Evolutionary conservation across 1,284 basidiomycete species (phyloP), one percentile per base, ranked within the genome.

Genomic region (Austroboletus novae-zelandiae): DNA sequence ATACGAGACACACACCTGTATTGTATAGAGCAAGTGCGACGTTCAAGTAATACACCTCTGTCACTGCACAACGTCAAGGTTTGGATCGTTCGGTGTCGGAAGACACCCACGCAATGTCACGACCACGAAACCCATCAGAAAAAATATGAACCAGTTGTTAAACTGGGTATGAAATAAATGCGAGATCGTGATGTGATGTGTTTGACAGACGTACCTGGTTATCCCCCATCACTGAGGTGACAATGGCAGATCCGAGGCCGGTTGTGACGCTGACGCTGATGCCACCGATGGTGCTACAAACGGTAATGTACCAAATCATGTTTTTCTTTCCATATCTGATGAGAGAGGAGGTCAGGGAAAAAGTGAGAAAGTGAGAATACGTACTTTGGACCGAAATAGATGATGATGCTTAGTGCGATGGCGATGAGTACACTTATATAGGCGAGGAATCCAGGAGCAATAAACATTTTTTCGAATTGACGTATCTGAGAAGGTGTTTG

Each of bases 1-100:
- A 39, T 18, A 18, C 18, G 18, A n/a, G 6, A 25, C 39, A 71
- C 78, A 65, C 64, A 80, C 87, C 86, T 50, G 90, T 92, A 70
- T 98, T 98, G 79, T 95, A 98, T 40, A 98, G 75, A 60, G 95
- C 96, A 53, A 99, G 84, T 18, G 96, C 96, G 63, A 95, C 90
- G 74, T 98, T 99, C 57, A 98, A 80, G 72, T 94, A 98, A 73
- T 91, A 96, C 66, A 98, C 92, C 70, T 98, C 93, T 53, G 88
- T 86, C 47, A 95, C 86, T 84, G 68, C 40, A 51, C 14, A 30
- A 18, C 2, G 41, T 65, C 43, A 61, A 42, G 29, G 20, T 32
- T 62, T 65, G 69, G 17, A 50, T 57, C 14, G 55, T 52, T 43
- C 23, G 37, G 31, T 20, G 17, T 30, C 36, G 39, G 31, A 23